Evolutionary conservation across 2,329 filamentous ascomycete species (phyloP), one percentile per base, ranked within the genome.

Genomic region (Knoxdaviesia capensis): DNA sequence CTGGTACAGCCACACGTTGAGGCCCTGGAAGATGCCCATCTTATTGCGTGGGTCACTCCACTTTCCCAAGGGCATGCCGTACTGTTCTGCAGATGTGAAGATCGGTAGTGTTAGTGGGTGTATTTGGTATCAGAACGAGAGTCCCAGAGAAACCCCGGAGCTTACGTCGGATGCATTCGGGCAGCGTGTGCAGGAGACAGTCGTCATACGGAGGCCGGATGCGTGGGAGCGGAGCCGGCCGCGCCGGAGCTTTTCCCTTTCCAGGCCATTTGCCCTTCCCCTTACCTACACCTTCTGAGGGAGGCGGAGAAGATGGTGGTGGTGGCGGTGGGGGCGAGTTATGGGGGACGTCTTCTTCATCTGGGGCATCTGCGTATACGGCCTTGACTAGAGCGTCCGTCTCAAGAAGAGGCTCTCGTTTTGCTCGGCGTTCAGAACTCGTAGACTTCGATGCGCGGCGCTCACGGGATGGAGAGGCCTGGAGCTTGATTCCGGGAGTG

Each of bases 401-500:
- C 20, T 20, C 20, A 20, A 20, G 20, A 2, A 2, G 20, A 3
- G 20, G 20, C 20, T 20, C 20, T 20, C 20, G 20, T 20, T 20
- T 20, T 20, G 20, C 2, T 20, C 20, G 20, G 20, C 20, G 20
- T 20, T 20, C 20, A 20, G 20, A 20, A 2, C 20, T 20, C 20
- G 20, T 20, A 20, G 20, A 20, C 20, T 20, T 20, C 20, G 20
- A 20, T 20, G 20, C 20, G 20, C 20, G 20, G 20, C 20, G 20
- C 20, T 20, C 20, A 3, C 20, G 20, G 20, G 20, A 20, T 20
- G 20, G 20, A 20, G 20, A 20, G n/a, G 45, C 42, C 7, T 48
- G 49, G 20, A 67, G 53, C 47, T 63, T 64, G 42, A 66, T 56
- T 10, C 64, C 64, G 1, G 66, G 66, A 6, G 59, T 66, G 34